phyloP scores from a whole-genome alignment of 306 rosid species.

The Lathyrus aphaca region DNA sequence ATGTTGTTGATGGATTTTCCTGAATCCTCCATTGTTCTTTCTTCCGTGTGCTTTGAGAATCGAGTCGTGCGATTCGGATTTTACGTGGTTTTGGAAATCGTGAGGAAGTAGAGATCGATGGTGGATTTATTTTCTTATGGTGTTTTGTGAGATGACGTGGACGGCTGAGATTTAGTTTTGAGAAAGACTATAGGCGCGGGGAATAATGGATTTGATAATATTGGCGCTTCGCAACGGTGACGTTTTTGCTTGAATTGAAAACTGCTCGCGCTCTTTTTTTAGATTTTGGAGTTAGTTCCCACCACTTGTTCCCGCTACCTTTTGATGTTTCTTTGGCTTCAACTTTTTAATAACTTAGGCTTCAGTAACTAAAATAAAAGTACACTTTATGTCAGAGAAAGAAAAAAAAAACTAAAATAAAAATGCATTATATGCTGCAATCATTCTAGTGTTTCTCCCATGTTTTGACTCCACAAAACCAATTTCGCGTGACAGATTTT shows the following conservation, averaged over 20 bases:
- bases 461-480: too few relatives aligned
- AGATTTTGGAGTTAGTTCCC: neutral
- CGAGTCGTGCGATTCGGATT: too few relatives aligned
- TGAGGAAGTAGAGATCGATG: neutral
- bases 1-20: neutral
- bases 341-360: neutral
- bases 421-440: too few relatives aligned
- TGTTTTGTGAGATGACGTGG: neutral
- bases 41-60: neutral
- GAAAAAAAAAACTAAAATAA: too few relatives aligned
- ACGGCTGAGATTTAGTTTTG: neutral
- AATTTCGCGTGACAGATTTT: too few relatives aligned
- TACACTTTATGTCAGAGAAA: too few relatives aligned
- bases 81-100: neutral
- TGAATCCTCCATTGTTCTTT: conserved; percentile 51
- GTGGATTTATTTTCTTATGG: neutral
- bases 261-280: neutral
- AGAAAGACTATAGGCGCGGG: neutral
- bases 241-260: neutral
- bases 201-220: neutral
- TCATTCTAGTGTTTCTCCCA: too few relatives aligned
- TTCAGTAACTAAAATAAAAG: too few relatives aligned
- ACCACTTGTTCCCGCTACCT: neutral
- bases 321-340: neutral
- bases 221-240: neutral